A percentile compares a stretch with the other conserved stretches of the same genome.
phyloP scores from a whole-genome alignment of 148 eudicot species.

The Diospyros lotus region DNA sequence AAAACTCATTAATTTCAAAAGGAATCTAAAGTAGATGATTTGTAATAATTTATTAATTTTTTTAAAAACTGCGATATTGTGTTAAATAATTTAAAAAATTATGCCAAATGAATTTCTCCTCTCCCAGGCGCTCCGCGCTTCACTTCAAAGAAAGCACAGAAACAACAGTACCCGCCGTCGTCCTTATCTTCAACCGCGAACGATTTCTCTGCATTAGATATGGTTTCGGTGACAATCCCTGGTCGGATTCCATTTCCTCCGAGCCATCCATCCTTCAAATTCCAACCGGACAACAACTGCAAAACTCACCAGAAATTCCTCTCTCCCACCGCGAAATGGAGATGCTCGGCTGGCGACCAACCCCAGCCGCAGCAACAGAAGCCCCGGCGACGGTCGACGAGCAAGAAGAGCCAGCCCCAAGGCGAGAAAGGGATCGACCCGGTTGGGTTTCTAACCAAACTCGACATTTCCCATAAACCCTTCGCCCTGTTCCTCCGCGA shows the following conservation, averaged over 20 bases:
- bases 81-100: no score
- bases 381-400: conserved; percentile 24
- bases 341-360: conserved; percentile 36
- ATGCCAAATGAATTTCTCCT: no score
- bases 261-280: conserved; percentile 8
- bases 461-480: conserved; percentile 55
- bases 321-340: conserved; percentile 27
- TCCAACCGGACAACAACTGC: conserved; percentile 1
- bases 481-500: conserved; percentile 87
- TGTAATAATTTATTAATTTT: no score
- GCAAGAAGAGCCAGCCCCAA: conserved; percentile 12
- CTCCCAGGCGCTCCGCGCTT: no score
- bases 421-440: conserved; percentile 67
- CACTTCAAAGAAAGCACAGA: no score
- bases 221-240: conserved; percentile 28
- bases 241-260: conserved; percentile 11
- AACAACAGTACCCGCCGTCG: no score
- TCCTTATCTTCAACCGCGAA: not conserved
- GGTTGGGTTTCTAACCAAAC: conserved; percentile 70
- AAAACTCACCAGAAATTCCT: conserved; percentile 11
- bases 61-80: no score
- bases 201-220: not conserved
- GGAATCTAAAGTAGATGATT: no score
- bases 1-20: no score
- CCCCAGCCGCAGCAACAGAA: conserved; percentile 17